phyloP scores from a whole-genome alignment of 2,329 filamentous ascomycete species.

The Venturia aucupariae region DNA sequence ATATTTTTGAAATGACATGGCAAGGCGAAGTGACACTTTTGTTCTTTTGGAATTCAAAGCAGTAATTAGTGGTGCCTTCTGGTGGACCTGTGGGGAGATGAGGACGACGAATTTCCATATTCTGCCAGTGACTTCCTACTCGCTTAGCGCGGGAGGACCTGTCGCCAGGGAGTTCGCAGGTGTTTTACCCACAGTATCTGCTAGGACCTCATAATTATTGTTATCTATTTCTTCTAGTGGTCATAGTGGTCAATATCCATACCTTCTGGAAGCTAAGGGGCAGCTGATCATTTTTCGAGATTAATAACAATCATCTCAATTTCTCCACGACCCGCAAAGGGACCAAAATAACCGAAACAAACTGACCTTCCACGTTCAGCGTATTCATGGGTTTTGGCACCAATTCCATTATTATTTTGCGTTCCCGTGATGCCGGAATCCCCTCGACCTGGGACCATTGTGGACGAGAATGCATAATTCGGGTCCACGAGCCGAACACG shows the following conservation, averaged over 20 bases:
- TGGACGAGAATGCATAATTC: background rate
- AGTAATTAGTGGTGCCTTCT: background rate
- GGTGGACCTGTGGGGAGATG: background rate
- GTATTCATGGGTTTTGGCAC: background rate
- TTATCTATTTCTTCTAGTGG: background rate
- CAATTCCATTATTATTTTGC: background rate
- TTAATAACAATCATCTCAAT: background rate
- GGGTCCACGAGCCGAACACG: slow-evolving; percentile 1
- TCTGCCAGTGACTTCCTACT: background rate
- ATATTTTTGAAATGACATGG: background rate
- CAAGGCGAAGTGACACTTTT: background rate
- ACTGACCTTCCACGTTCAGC: background rate
- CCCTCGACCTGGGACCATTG: background rate
- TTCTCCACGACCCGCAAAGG: background rate
- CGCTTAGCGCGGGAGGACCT: background rate
- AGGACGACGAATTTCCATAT: background rate
- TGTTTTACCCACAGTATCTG: background rate
- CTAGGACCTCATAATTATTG: background rate
- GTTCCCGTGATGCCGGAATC: background rate
- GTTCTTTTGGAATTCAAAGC: background rate
- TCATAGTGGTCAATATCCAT: background rate
- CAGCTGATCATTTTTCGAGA: background rate
- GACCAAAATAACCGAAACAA: slow-evolving; percentile 1
- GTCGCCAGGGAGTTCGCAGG: background rate
- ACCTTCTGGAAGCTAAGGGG: background rate